Evolutionary conservation across 257 asterid genomes (phyloP).

Genomic region (Fraxinus quadrangulata): DNA sequence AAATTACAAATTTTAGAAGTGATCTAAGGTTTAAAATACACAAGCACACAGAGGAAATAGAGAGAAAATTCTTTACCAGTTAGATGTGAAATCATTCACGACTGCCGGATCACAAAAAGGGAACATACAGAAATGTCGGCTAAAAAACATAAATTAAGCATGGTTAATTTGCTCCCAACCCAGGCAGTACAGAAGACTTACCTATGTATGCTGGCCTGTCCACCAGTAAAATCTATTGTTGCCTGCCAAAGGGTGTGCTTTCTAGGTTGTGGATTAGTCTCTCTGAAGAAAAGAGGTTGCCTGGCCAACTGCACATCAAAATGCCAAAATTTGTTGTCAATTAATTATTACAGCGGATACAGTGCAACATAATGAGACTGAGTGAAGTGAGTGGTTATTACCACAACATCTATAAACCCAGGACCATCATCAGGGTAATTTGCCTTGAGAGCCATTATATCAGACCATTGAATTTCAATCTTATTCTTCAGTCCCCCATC

Average conservation of each 20-base stretch:
- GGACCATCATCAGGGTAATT: conserved; percentile 39
- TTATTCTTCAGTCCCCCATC: conserved; percentile 48
- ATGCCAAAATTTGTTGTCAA: background rate
- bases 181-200: background rate
- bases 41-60: background rate
- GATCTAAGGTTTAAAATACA: background rate
- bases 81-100: background rate
- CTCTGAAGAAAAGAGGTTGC: conserved; percentile 45
- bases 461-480: conserved; percentile 46
- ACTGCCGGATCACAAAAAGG: background rate
- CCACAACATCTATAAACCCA: conserved; percentile 41
- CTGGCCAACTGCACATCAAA: conserved; percentile 32
- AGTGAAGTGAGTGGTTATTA: conserved; percentile 13
- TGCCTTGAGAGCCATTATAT: conserved; percentile 41
- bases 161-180: background rate
- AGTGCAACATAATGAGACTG: background rate
- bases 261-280: conserved; percentile 44
- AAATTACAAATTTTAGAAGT: background rate
- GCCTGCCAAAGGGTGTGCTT: conserved; percentile 51
- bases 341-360: background rate
- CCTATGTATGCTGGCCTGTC: conserved; percentile 39
- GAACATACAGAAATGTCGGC: background rate
- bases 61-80: background rate
- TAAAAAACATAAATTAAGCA: background rate
- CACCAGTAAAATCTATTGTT: conserved; percentile 43